Percentiles rank a stretch among this genome's conserved stretches.
Evolutionary conservation across 139 green algal species (phyloP).

Genomic region (Eudorina sp.): DNA sequence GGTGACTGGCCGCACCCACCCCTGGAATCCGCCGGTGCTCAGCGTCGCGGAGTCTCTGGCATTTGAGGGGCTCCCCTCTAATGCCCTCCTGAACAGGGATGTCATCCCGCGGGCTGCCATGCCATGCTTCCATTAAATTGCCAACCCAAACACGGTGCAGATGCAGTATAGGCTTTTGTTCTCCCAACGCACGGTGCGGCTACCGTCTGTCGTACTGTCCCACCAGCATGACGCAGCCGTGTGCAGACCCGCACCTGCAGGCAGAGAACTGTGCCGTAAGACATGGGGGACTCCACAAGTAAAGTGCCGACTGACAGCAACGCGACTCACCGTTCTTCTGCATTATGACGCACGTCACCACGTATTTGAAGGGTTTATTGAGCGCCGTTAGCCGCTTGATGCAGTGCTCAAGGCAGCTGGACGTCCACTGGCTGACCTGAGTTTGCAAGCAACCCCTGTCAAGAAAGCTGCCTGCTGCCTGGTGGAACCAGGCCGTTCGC

Average conservation of each 20-base stretch:
- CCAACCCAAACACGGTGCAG: constrained; percentile 85
- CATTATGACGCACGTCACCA: constrained; percentile 86
- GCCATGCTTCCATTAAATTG: constrained; percentile 68
- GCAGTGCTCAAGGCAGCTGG: constrained; percentile 76
- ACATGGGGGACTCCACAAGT: neutral
- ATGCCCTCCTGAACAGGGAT: too few relatives aligned
- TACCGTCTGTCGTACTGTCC: constrained; percentile 83
- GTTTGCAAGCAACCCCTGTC: neutral
- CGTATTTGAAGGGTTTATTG: constrained; percentile 90
- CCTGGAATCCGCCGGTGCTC: too few relatives aligned
- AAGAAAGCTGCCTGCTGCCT: too few relatives aligned
- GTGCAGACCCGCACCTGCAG: constrained; percentile 76
- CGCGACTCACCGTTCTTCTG: constrained; percentile 81
- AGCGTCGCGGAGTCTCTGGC: too few relatives aligned
- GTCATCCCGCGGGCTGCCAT: too few relatives aligned
- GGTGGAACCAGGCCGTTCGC: too few relatives aligned
- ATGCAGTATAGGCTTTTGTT: constrained; percentile 93
- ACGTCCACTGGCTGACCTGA: constrained; percentile 86
- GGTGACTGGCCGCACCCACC: too few relatives aligned
- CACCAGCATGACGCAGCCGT: constrained; percentile 83
- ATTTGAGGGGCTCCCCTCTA: too few relatives aligned
- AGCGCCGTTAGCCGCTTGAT: constrained; percentile 80
- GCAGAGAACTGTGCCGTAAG: neutral
- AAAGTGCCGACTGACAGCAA: too few relatives aligned
- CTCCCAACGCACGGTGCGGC: constrained; percentile 87